Conservation (phyloP, 129 eudicot species). For the Cynara cardunculus region DNA sequence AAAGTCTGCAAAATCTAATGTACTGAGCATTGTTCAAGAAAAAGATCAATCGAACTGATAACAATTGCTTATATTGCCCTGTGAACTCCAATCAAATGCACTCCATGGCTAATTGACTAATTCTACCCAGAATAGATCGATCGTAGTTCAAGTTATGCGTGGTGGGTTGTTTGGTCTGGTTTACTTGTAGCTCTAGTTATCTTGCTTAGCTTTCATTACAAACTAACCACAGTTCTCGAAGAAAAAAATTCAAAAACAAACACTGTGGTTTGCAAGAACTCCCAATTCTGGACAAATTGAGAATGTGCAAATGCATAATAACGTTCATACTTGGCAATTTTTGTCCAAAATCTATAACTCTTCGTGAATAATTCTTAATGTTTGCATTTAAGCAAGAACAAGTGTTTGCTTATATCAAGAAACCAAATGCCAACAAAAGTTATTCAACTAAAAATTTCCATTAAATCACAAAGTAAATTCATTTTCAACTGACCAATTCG, state of each 20-base stretch:
- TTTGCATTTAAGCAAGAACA: neutral
- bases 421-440: too few species aligned
- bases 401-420: neutral
- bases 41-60: neutral
- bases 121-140: neutral
- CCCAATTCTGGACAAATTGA: neutral
- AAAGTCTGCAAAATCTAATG: neutral
- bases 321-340: neutral
- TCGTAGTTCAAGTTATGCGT: neutral
- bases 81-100: neutral
- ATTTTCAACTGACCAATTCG: neutral
- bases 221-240: neutral
- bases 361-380: neutral
- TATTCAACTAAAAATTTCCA: too few species aligned
- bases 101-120: neutral
- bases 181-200: neutral
- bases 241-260: neutral
- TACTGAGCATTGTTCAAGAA: neutral
- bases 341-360: neutral
- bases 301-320: neutral
- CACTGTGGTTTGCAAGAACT: neutral
- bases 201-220: neutral
- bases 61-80: neutral
- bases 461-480: neutral
- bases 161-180: neutral